Evolutionary conservation across 2,329 filamentous ascomycete genomes (phyloP), one percentile per base, ranked within the genome.

Genomic region (Fusarium sacchari): DNA sequence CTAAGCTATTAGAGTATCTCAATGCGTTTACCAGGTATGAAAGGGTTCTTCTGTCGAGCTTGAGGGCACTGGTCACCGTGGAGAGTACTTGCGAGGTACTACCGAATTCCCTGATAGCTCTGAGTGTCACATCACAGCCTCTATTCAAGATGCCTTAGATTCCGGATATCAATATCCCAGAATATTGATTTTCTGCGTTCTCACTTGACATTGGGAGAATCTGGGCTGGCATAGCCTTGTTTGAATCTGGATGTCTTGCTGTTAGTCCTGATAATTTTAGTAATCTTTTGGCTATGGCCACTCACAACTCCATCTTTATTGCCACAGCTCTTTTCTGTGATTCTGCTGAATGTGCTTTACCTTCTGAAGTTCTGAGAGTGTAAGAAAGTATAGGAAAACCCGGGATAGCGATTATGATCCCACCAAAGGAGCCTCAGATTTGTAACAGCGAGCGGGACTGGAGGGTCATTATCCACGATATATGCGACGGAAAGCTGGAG

Each of bases 381-480:
- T 17, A 14, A 14, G 9, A 9, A 15, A 11, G 22, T 3, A 42
- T 24, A 11, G 22, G 22, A 17, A 24, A n/a, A 6, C 40, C 39
- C 0, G 8, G 9, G 0, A 42, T 42, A n/a, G 14, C 40, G 24
- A 42, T 24, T 14, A 5, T 7, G n/a, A 24, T n/a, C 13, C 22
- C 40, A 5, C 40, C 22, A 1, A 42, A 10, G 3, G 13, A 15
- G 13, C 39, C 39, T n/a, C 13, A n/a, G 13, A 42, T 42, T 14
- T 7, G 39, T 14, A 22, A 42, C 0, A 9, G 1, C 0, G 14
- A 10, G 39, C 22, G 8, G 7, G 22, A 17, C 14, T 42, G 22
- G 22, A 42, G 22, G 6, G 8, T n/a, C 11, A 6, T 42, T 0
- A 5, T 9, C 6, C 14, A 17, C 14, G 1, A 42, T 5, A 24